Evolutionary conservation across 805 yeast species (phyloP).

Genomic region (Danielia oregonensis): DNA sequence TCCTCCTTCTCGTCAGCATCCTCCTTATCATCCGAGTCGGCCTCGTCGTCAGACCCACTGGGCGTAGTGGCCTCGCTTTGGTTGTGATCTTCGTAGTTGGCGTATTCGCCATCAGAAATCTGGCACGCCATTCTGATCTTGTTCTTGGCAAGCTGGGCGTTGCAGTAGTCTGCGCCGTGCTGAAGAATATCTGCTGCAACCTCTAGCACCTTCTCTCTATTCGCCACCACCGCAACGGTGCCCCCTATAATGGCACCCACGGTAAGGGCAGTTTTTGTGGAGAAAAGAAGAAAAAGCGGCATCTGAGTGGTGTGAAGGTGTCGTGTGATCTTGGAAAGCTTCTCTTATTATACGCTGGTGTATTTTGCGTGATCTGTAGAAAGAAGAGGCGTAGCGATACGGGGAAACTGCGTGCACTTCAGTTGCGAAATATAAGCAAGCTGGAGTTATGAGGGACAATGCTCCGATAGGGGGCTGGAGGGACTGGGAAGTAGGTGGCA

Average conservation of each 20-base stretch:
- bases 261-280: constrained; percentile 12
- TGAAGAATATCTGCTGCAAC: constrained; percentile 6
- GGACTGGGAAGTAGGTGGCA: too few species aligned
- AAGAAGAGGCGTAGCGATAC: too few species aligned
- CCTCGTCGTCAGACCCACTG: constrained; percentile 7
- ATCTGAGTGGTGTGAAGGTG: too few species aligned
- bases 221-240: constrained; percentile 10
- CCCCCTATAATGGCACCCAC: constrained; percentile 12
- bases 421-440: too few species aligned
- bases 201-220: constrained; percentile 9
- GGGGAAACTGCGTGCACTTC: too few species aligned
- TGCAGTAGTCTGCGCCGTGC: constrained; percentile 8
- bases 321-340: too few species aligned
- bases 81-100: not conserved
- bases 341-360: too few species aligned
- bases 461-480: too few species aligned
- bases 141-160: constrained; percentile 3
- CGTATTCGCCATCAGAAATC: constrained; percentile 1
- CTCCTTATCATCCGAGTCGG: not conserved
- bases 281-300: constrained; percentile 4
- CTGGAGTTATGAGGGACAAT: too few species aligned
- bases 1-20: constrained; percentile 1
- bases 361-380: too few species aligned
- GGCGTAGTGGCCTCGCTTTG: constrained; percentile 13
- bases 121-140: constrained; percentile 4